A percentile compares a stretch with the other conserved stretches of the same genome.
Conservation (phyloP, 1,139 yeast genomes). For the Kurtzmaniella quercitrusa region DNA sequence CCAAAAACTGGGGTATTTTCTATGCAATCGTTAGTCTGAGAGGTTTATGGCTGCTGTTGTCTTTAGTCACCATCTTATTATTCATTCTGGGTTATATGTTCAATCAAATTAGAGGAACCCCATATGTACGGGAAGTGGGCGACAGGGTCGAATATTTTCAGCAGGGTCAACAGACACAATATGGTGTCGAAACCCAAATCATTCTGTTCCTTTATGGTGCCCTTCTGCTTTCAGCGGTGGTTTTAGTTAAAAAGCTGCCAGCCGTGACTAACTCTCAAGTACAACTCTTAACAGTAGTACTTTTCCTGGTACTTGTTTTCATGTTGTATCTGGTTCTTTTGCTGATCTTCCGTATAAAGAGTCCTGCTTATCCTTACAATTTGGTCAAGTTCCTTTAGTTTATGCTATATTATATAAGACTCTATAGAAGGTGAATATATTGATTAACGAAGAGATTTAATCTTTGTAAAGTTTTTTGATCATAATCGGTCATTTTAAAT, state of each 20-base stretch:
- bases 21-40: constrained; percentile 23
- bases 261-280: constrained; percentile 37
- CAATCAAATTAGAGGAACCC: constrained; percentile 77
- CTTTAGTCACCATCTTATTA: constrained; percentile 59
- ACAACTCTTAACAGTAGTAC: constrained; percentile 40
- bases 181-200: constrained; percentile 80
- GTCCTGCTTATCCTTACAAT: constrained; percentile 58
- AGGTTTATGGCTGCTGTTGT: constrained; percentile 59
- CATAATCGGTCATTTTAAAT: background rate
- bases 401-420: too few relatives aligned
- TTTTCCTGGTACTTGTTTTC: constrained; percentile 38
- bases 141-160: constrained; percentile 62
- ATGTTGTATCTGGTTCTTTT: constrained; percentile 53
- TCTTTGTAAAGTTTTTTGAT: background rate
- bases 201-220: constrained; percentile 60
- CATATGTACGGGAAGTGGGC: constrained; percentile 56
- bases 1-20: constrained; percentile 32
- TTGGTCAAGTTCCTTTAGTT: constrained; percentile 27
- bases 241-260: constrained; percentile 49
- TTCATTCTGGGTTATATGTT: constrained; percentile 93
- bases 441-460: background rate
- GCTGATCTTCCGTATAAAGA: constrained; percentile 54
- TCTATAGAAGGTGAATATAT: constrained; percentile 1
- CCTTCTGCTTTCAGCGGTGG: constrained; percentile 46
- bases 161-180: constrained; percentile 69